Conservation (phyloP, 768 basidiomycete species). For the Leccinum sublutescens region DNA sequence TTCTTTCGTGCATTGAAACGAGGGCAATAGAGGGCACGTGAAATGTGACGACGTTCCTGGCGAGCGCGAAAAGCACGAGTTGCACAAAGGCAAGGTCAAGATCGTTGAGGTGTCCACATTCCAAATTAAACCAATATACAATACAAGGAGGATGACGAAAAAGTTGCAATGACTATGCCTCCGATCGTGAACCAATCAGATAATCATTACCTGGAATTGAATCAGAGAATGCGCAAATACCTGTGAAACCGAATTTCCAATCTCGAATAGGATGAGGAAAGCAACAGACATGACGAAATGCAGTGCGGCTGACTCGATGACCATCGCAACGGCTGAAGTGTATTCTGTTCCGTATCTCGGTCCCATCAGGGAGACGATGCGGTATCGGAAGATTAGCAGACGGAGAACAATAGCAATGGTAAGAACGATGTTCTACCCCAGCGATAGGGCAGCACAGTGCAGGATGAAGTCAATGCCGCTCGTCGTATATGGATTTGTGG, state of each 20-base stretch:
- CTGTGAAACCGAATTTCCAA: neutral
- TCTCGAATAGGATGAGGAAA: neutral
- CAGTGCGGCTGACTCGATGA: neutral
- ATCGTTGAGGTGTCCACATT: no score
- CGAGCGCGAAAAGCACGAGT: no score
- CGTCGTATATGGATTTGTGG: neutral
- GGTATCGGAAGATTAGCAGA: neutral
- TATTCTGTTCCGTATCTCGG: neutral
- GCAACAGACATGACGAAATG: neutral
- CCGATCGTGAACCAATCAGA: neutral
- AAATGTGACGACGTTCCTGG: no score
- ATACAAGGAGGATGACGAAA: no score
- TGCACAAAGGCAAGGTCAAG: no score
- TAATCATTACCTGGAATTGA: neutral
- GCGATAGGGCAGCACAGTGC: neutral
- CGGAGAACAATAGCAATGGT: neutral
- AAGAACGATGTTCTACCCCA: neutral
- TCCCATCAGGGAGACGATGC: neutral
- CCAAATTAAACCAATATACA: no score
- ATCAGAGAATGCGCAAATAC: neutral
- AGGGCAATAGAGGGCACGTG: no score
- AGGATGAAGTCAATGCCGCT: neutral
- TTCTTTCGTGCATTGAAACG: no score
- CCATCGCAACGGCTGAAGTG: neutral
- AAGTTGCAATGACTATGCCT: no score